Evolutionary conservation across 1,284 basidiomycete genomes (phyloP), one percentile per base, ranked within the genome.

Genomic region (Malassezia cuniculi): DNA sequence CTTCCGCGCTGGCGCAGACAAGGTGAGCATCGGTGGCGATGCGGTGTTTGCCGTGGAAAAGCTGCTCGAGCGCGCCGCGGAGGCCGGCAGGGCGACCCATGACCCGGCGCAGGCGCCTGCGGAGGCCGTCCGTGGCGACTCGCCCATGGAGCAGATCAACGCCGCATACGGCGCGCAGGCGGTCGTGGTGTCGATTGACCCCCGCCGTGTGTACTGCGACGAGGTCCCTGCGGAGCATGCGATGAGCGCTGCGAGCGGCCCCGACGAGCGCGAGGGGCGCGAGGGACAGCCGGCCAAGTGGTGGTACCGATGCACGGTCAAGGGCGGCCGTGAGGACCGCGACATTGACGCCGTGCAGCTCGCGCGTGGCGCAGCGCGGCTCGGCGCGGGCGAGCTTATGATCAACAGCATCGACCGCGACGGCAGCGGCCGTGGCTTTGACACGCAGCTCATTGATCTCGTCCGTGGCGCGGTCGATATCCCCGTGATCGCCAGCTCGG

Each of bases 231-330:
- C 35, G 70, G 72, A 9, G 64, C 70, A 51, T 70, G 28, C 29
- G 3, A 38, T 52, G 6, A 54, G 49, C 17, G 31, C 65, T 11
- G 57, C 65, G 0, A 15, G 28, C 5, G 61, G 58, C 1, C 15
- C 59, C 68, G 42, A 45, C 28, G 42, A 45, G 32, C 42, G 42
- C 17, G 27, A 73, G 73, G 60, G 71, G 70, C 39, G 80, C 80
- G 54, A 71, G 17, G 66, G 67, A 15, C 65, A 68, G 12, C 66
- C 76, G 42, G 81, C 79, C 41, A 80, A 80, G 66, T 71, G 93
- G 87, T 97, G 90, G 90, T 99, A 99, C 70, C 84, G 87, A 64
- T 95, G 90, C 69, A 97, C 93, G 10, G 82, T 94, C 38, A 84
- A 81, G 5, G 90, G 93, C 32, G 93, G 93, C 12, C 78, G 93